Evolutionary conservation across 2,329 filamentous ascomycete species (phyloP), one percentile per base, ranked within the genome.

Genomic region (Didymella segeticola): DNA sequence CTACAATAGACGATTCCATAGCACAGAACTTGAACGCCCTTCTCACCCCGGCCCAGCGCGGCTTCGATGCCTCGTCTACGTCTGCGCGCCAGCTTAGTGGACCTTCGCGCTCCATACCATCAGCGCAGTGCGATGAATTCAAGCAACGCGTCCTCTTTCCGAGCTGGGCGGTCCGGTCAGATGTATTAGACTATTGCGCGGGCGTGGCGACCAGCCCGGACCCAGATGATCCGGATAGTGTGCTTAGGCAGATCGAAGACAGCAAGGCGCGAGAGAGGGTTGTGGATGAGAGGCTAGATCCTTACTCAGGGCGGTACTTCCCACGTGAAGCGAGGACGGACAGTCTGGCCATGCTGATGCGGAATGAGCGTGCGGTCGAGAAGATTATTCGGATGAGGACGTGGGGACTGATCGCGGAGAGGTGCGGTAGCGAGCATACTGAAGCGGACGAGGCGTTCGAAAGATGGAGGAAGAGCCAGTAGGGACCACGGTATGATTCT

Each of bases 21-120:
- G 86, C 87, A 1, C 93, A 96, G 70, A 93, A 96, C 68, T 85
- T 99, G 57, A 98, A 98, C 79, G 91, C 91, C 1, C 83, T 98
- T 30, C 79, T 91, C 37, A 93, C 89, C 1, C 93, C 93, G 0
- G 83, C 90, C 11, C 79, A 81, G 37, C 76, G 77, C 31, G 86
- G 86, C 14, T 98, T 96, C 76, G 89, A 96, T 70, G 90, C 93
- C 1, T 78, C 82, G 0, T 93, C 90, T 1, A 96, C 91, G 1
- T 84, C 87, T 0, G 78, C 83, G 12, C 84, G 88, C 45, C 79
- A 80, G 20, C 79, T 84, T 2, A 77, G 81, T 33, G 76, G 84
- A 0, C 66, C 78, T 3, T 79, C 77, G 29, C 64, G 75, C 50
- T 78, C 81, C 31, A 86, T 95, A 53, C 82, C 88, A 11, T 64